Conservation (phyloP, 495 filamentous ascomycete genomes). For the Daldinia loculata region DNA sequence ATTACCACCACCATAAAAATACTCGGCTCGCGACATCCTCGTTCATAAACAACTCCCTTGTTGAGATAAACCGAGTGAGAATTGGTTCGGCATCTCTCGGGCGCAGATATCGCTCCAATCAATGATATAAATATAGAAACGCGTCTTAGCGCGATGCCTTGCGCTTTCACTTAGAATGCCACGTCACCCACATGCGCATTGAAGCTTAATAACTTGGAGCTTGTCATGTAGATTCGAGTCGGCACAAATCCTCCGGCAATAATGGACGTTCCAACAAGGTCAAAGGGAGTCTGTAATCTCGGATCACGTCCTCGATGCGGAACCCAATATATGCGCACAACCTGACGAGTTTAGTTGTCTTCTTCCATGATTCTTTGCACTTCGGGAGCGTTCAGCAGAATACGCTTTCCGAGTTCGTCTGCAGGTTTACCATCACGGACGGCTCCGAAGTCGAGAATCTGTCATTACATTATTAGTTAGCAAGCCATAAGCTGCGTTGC, state of each 20-base stretch:
- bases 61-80: not conserved
- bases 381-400: constrained; percentile 74
- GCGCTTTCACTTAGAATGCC: not conserved
- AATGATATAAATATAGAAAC: not conserved
- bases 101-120: not conserved
- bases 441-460: constrained; percentile 94
- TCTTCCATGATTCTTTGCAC: constrained; percentile 59
- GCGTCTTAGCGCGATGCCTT: not conserved
- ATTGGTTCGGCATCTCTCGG: not conserved
- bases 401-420: constrained; percentile 79
- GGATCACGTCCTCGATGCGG: not conserved
- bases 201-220: not conserved
- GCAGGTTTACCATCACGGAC: constrained; percentile 79
- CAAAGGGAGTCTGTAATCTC: not conserved
- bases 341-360: constrained; percentile 40
- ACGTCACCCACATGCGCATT: not conserved
- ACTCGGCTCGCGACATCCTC: not conserved
- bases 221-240: not conserved
- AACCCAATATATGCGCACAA: not conserved
- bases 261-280: not conserved
- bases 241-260: not conserved
- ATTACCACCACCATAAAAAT: not conserved
- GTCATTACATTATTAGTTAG: constrained; percentile 25
- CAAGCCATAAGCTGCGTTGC: not conserved
- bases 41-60: not conserved